A percentile compares a stretch with the other conserved stretches of the same genome.
Evolutionary conservation across 139 green algal species (phyloP).

Genomic region (Chlorokybus atmophyticus): DNA sequence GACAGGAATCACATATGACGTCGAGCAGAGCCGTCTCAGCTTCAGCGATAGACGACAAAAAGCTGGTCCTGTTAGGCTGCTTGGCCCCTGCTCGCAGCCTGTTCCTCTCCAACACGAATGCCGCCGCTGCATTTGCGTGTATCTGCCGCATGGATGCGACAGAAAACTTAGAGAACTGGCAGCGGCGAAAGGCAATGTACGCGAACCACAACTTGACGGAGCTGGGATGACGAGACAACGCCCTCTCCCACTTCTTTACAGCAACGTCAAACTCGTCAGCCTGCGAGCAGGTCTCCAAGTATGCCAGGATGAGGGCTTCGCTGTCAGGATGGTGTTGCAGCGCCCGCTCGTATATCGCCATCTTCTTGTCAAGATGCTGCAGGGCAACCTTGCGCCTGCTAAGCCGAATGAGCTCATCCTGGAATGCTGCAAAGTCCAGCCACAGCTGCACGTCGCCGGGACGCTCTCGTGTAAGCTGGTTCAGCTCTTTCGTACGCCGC

Average conservation of each 20-base stretch:
- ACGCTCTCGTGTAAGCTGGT: constrained; percentile 42
- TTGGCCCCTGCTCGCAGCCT: constrained; percentile 1
- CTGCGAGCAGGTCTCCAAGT: constrained; percentile 34
- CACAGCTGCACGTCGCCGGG: constrained; percentile 52
- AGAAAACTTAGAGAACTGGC: constrained; percentile 35
- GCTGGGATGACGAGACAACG: constrained; percentile 30
- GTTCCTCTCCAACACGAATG: constrained; percentile 11
- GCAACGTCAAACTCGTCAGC: too few relatives aligned
- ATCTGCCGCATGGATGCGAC: constrained; percentile 7
- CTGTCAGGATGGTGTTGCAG: constrained; percentile 50
- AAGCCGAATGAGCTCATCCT: constrained; percentile 31
- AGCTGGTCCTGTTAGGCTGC: too few relatives aligned
- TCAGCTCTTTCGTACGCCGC: constrained; percentile 55
- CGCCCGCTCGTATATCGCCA: constrained; percentile 49
- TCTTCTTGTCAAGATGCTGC: constrained; percentile 54
- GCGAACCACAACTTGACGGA: constrained; percentile 43
- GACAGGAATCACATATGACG: constrained; percentile 13
- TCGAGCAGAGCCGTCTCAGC: too few relatives aligned
- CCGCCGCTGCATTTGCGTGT: constrained; percentile 22
- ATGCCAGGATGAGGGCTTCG: constrained; percentile 46
- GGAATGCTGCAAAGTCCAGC: constrained; percentile 70
- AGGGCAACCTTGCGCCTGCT: not conserved
- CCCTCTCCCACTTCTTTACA: too few relatives aligned
- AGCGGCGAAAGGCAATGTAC: constrained; percentile 36
- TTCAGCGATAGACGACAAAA: too few relatives aligned